Base-by-base conservation (phyloP, 768 basidiomycete species). In the Mycena galopus region DNA sequence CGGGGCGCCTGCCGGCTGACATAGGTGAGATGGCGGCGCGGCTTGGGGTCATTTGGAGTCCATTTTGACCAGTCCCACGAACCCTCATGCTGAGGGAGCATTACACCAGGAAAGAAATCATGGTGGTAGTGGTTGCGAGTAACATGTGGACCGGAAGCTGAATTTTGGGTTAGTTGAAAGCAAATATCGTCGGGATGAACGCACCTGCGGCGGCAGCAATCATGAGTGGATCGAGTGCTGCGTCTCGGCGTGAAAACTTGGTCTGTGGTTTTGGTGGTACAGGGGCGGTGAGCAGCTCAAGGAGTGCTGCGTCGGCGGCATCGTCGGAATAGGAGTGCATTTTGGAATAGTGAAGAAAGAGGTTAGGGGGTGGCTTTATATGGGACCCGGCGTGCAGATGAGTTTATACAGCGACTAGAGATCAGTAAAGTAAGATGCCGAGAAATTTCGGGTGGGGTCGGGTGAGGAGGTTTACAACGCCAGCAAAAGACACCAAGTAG, bases 91-190 rank as follows among this genome's bases (percentile, higher is more conserved):
- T 84, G 84, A 33, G 86, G 88, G 50, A 88, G 82, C 78, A 85
- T 85, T 32, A 89, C 86, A 0, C 86, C 88, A 0, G 92, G 92
- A 76, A 91, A 91, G 81, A 92, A 90, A 76, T 93, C 92, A 80
- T 97, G 96, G 59, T 92, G 88, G 78, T 93, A 94, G 80, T 97
- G 96, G 77, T 96, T 94, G 55, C 94, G 88, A 44, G 96, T 96
- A 66, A 93, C 87, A 72, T 94, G 89, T 12, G 93, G 92, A 5
- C 91, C 92, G 0, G 93, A 91, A 0, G 93, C 91, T 12, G 88
- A 8, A 51, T 16, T 53, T 47, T 32, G n/a, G 29, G 57, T 69
- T 16, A 44, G 39, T 19, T 14, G 35, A 33, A 30, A 29, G 16
- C 1, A 42, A 11, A 14, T 17, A 35, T 35, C 33, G 33, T 35